Base-by-base conservation (phyloP, 495 filamentous ascomycete species). In the Penicillium salamii region DNA sequence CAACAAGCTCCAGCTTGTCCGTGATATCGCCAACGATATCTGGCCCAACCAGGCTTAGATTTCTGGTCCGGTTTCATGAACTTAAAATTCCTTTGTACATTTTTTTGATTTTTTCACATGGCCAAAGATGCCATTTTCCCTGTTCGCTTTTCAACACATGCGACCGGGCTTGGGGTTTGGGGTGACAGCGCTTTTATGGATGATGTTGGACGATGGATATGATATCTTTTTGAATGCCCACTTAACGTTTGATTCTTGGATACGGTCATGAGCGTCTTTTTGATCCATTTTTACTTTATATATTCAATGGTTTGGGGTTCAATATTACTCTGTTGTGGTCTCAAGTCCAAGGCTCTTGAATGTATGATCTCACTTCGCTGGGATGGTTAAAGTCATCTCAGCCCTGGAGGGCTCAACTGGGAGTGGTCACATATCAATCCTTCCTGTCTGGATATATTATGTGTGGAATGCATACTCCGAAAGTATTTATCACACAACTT, bases 21-120 rank as follows among this genome's bases (percentile, higher is more conserved):
- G 85, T 38, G 75, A 84, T 55, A 79, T 90, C 60, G 85, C 86
- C 24, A 77, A 89, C 49, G 80, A 83, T 60, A 80, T 89, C 59
- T 89, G 85, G 83, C 81, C 82, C 57, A 81, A 80, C 38, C 78
- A 89, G 77, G 71, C 54, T 57, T 74, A 58, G 42, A 35, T 44
- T 39, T 48, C 15, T 7, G 14, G 28, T 18, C 15, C 4, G 13
- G 2, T 1, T 11, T 44, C 0, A 23, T 7, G 36, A 39, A 19
- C 36, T 33, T 3, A n/a, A 21, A 33, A 9, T 44, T 23, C 11
- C 8, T 3, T 39, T 39, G 17, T 39, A 21, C 42, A 50, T 51
- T 19, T 50, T 28, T 46, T 31, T 52, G 45, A 41, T 49, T 32
- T 48, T 56, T 44, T 50, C 35, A 48, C 53, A 45, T 35, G 36